Evolutionary conservation across 345 rosid genomes (phyloP).

Genomic region (Gossypium herbaceum): DNA sequence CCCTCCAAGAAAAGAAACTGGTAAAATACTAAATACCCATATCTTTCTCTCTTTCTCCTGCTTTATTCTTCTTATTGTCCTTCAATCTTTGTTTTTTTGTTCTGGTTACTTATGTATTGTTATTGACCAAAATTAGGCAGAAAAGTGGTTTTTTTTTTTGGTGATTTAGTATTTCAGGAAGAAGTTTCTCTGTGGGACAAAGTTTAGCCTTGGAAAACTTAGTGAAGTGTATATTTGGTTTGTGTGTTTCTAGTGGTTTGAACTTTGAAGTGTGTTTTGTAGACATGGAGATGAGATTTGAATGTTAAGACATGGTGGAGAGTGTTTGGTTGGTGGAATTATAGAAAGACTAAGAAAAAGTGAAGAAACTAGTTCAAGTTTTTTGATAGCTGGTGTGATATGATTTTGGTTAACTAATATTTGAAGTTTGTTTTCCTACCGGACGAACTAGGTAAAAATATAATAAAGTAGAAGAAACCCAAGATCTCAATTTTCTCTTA

Average conservation of each 20-base stretch:
- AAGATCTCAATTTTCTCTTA: background rate
- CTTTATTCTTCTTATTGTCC: background rate
- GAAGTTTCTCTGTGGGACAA: background rate
- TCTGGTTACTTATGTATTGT: background rate
- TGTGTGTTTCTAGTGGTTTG: background rate
- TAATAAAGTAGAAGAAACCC: background rate
- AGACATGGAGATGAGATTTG: background rate
- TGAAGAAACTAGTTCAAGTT: background rate
- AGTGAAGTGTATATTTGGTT: too few relatives aligned
- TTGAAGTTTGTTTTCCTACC: background rate
- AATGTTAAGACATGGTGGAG: background rate
- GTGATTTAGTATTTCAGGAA: background rate
- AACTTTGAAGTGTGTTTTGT: conserved; percentile 1
- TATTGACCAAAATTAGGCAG: background rate
- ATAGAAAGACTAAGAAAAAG: background rate
- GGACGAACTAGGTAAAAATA: background rate
- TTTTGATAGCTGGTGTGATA: background rate
- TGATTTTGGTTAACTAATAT: background rate
- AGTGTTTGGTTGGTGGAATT: background rate
- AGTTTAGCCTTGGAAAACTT: conserved; percentile 1
- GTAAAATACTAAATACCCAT: conserved; percentile 28
- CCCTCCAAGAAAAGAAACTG: conserved; percentile 65
- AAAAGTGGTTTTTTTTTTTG: background rate
- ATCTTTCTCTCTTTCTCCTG: background rate
- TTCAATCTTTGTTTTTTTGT: background rate